Evolutionary conservation across 2,329 filamentous ascomycete genomes (phyloP).

Genomic region (Botrytis pseudocinerea): DNA sequence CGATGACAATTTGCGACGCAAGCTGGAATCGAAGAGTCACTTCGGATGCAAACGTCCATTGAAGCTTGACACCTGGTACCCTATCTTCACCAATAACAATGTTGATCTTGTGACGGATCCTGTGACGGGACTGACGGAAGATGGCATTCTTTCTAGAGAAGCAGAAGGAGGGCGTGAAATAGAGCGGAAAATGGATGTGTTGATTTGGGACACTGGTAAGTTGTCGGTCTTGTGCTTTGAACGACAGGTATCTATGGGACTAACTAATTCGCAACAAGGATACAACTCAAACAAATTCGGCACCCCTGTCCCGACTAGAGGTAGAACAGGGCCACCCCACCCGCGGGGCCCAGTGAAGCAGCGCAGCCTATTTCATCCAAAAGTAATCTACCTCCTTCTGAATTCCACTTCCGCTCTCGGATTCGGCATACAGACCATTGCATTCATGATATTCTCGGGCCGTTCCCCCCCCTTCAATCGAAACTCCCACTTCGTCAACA

Average conservation of each 20-base stretch:
- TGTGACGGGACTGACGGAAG: conserved; percentile 2
- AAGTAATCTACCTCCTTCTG: conserved; percentile 10
- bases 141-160: conserved; percentile 5
- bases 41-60: conserved; percentile 6
- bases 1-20: background rate
- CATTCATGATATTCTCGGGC: background rate
- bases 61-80: conserved; percentile 1
- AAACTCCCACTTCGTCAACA: conserved; percentile 40
- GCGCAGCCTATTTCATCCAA: conserved; percentile 6
- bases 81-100: conserved; percentile 13
- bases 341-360: conserved; percentile 3
- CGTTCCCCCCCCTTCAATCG: conserved; percentile 3
- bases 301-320: conserved; percentile 1
- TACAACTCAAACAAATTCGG: conserved; percentile 9
- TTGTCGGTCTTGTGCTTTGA: background rate
- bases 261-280: conserved; percentile 2
- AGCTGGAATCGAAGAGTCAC: conserved; percentile 5
- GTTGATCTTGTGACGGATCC: conserved; percentile 8
- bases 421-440: background rate
- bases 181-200: conserved; percentile 12
- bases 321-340: conserved; percentile 7
- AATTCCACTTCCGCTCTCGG: conserved; percentile 3
- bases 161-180: background rate
- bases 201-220: conserved; percentile 18
- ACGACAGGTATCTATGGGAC: conserved; percentile 5